Percentiles rank a stretch among this genome's conserved stretches.
phyloP scores from a whole-genome alignment of 495 filamentous ascomycete genomes.

The Patellaria atrata region DNA sequence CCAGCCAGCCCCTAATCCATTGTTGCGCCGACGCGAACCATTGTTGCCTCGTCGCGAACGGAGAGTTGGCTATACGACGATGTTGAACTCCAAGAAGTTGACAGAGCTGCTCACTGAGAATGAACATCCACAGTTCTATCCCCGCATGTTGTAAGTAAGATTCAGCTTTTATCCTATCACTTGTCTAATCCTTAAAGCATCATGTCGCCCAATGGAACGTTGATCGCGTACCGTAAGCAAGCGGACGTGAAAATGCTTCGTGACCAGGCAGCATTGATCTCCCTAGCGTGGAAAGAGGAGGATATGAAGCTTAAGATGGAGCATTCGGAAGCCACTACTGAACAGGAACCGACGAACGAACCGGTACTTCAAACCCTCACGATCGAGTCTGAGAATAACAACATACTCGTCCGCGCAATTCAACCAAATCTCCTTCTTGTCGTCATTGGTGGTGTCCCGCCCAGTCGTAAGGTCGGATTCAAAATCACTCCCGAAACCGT shows the following conservation, averaged over 20 bases:
- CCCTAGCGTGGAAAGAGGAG: constrained; percentile 28
- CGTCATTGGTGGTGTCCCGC: constrained; percentile 27
- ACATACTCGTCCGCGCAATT: constrained; percentile 26
- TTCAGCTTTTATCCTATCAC: neutral
- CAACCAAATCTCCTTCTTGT: constrained; percentile 27
- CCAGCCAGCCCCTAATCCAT: too few relatives aligned
- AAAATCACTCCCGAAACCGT: constrained; percentile 21
- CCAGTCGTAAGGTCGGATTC: constrained; percentile 18
- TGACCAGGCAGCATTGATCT: constrained; percentile 26
- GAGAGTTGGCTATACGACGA: too few relatives aligned
- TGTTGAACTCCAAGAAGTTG: constrained; percentile 28
- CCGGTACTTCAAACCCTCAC: constrained; percentile 24
- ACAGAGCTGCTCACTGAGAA: constrained; percentile 29
- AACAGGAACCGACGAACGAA: constrained; percentile 1
- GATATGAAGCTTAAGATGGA: constrained; percentile 8
- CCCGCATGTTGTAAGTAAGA: constrained; percentile 26
- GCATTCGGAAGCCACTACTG: neutral
- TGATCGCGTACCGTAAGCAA: constrained; percentile 28
- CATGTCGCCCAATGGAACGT: constrained; percentile 30
- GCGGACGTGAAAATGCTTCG: constrained; percentile 25
- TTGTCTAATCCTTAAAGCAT: constrained; percentile 16
- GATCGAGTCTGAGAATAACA: constrained; percentile 25
- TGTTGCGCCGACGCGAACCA: too few relatives aligned
- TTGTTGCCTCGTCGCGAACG: too few relatives aligned
- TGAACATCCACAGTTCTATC: constrained; percentile 25